phyloP scores from a whole-genome alignment of 2,329 filamentous ascomycete genomes.

The Paraphaeosphaeria minitans region DNA sequence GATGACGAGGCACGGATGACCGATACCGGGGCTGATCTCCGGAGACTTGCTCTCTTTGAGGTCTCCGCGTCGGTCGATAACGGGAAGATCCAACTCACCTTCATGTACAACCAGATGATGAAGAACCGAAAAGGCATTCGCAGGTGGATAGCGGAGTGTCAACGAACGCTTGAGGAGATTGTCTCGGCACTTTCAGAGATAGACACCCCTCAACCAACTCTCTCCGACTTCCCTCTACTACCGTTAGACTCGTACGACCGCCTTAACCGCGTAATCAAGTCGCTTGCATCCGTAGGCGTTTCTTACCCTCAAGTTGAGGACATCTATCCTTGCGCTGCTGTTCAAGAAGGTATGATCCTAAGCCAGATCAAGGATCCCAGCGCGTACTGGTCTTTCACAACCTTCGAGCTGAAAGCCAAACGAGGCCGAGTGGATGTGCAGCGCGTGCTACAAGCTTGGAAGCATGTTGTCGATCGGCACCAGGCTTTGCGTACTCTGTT shows the following conservation, averaged over 20 bases:
- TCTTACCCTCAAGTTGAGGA: constrained; percentile 36
- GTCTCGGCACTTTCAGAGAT: constrained; percentile 29
- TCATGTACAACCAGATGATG: constrained; percentile 42
- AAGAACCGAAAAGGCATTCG: constrained; percentile 41
- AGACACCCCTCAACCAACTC: constrained; percentile 34
- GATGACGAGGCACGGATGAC: constrained; percentile 34
- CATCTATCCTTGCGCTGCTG: constrained; percentile 40
- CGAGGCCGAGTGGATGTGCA: constrained; percentile 27
- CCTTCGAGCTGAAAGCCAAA: constrained; percentile 35
- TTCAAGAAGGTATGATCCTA: constrained; percentile 42
- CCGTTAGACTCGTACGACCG: constrained; percentile 39
- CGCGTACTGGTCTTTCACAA: constrained; percentile 38
- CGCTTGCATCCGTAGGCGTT: constrained; percentile 25
- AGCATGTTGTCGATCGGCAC: constrained; percentile 39
- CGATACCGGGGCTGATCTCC: constrained; percentile 33
- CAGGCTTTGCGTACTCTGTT: constrained; percentile 42
- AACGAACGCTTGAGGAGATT: constrained; percentile 38
- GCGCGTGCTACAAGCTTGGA: constrained; percentile 34
- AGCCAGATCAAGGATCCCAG: constrained; percentile 39
- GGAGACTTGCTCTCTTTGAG: constrained; percentile 39
- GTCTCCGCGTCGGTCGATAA: constrained; percentile 33
- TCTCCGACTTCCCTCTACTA: constrained; percentile 40
- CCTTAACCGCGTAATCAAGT: constrained; percentile 36
- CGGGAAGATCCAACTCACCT: constrained; percentile 34
- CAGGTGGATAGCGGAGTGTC: constrained; percentile 41